These are phyloP conservation scores for Penicillium herquei DNA, from an alignment of 495 filamentous ascomycete genomes.

Conservation along the genomic window DNA sequence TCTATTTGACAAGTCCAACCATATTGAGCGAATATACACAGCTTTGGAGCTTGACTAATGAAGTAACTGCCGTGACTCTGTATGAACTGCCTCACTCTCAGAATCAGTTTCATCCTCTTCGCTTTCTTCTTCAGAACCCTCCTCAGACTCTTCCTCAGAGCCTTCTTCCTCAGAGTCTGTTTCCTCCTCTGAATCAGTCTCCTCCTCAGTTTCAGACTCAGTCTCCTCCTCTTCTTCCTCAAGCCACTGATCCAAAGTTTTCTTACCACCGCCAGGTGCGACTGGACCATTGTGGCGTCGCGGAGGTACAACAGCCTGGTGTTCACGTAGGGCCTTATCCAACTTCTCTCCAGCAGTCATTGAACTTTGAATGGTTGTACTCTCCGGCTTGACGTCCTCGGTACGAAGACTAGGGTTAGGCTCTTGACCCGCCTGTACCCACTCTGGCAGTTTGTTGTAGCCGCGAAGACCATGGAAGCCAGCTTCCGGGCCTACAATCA, in stretches of 20 bases:
- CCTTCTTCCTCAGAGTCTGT: conserved; percentile 41
- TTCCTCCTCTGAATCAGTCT: conserved; percentile 44
- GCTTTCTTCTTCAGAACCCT: conserved; percentile 18
- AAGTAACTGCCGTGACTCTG: conserved; percentile 27
- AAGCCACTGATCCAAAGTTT: conserved; percentile 89
- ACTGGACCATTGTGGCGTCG: conserved; percentile 15
- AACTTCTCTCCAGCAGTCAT: conserved; percentile 65
- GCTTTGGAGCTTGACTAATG: neutral
- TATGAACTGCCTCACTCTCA: conserved; percentile 28
- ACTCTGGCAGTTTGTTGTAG: conserved; percentile 75
- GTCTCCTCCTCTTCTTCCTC: conserved; percentile 48
- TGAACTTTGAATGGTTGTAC: conserved; percentile 20
- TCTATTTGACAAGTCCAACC: too few relatives aligned
- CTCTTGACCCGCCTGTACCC: conserved; percentile 78
- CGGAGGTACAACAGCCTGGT: conserved; percentile 27
- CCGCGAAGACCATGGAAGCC: conserved; percentile 68
- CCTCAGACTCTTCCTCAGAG: conserved; percentile 48
- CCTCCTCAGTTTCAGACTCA: conserved; percentile 46
- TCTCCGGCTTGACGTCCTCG: conserved; percentile 30
- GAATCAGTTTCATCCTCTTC: conserved; percentile 45
- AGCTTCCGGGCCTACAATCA: conserved; percentile 75
- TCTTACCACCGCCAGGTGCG: conserved; percentile 38
- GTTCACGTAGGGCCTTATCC: conserved; percentile 53
- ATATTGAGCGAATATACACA: conserved; percentile 1
- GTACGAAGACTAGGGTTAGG: conserved; percentile 74